phyloP scores from a whole-genome alignment of 1,284 basidiomycete genomes.

The Coniferiporia sulphurascens region DNA sequence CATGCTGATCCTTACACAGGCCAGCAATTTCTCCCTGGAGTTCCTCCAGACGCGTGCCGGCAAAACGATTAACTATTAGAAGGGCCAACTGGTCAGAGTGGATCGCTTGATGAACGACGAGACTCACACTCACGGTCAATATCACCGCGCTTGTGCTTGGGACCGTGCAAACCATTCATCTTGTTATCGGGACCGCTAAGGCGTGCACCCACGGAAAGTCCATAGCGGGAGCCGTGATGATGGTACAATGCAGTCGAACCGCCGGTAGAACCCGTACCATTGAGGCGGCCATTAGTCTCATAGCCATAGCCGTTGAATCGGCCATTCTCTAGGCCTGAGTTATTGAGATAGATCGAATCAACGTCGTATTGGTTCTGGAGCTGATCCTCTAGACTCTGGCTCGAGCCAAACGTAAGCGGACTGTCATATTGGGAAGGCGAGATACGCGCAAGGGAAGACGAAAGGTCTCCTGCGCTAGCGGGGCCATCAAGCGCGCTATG shows the following conservation, averaged over 20 bases:
- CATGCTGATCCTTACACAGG: slow-evolving; percentile 98
- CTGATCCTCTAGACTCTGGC: slow-evolving; percentile 46
- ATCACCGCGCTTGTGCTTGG: slow-evolving; percentile 91
- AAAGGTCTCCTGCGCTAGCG: slow-evolving; percentile 49
- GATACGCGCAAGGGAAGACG: slow-evolving; percentile 58
- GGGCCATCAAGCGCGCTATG: slow-evolving; percentile 39
- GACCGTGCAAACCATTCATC: slow-evolving; percentile 84
- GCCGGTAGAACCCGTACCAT: slow-evolving; percentile 41
- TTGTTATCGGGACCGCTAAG: slow-evolving; percentile 56
- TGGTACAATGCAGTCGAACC: slow-evolving; percentile 80
- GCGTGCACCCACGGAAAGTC: slow-evolving; percentile 55
- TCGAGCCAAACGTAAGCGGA: slow-evolving; percentile 48
- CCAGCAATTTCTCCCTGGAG: slow-evolving; percentile 90
- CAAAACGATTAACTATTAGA: slow-evolving; percentile 82
- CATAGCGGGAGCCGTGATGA: slow-evolving; percentile 73
- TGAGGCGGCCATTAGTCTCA: slow-evolving; percentile 43
- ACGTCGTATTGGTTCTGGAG: slow-evolving; percentile 51
- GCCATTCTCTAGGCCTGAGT: slow-evolving; percentile 41
- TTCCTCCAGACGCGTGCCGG: slow-evolving; percentile 93
- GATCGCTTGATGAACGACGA: not conserved
- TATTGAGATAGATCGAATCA: slow-evolving; percentile 56
- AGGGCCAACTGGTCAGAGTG: slow-evolving; percentile 8
- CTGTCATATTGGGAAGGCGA: slow-evolving; percentile 54
- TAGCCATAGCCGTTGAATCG: slow-evolving; percentile 65
- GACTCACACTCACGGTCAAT: slow-evolving; percentile 80